A percentile compares a stretch with the other conserved stretches of the same genome.
Conservation (phyloP, 139 green algal species). For the Axilococcus clingmanii region DNA sequence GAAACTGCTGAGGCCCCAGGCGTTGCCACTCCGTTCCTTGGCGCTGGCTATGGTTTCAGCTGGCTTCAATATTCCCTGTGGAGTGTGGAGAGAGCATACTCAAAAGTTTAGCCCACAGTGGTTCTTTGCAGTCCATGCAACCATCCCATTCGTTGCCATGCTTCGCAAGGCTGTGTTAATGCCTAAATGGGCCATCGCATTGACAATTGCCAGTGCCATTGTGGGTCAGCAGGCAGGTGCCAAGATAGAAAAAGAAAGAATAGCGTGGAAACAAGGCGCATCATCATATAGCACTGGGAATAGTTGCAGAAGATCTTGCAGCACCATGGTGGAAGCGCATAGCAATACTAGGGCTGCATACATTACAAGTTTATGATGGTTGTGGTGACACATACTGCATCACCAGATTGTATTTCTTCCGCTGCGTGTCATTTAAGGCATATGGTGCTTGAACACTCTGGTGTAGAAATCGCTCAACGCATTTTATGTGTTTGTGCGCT, state of each 20-base stretch:
- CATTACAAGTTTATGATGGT: neutral
- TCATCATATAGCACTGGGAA: too few species aligned
- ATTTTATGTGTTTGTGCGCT: neutral
- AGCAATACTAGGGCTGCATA: neutral
- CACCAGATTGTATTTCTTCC: neutral
- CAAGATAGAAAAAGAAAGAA: constrained; percentile 39
- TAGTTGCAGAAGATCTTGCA: neutral
- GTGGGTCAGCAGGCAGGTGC: constrained; percentile 50
- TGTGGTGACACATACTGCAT: neutral
- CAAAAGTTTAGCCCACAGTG: constrained; percentile 76
- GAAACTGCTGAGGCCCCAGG: constrained; percentile 55
- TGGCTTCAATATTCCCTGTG: constrained; percentile 68
- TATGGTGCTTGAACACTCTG: neutral
- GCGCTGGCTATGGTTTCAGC: constrained; percentile 40
- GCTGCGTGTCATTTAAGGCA: too few species aligned
- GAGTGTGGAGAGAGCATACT: constrained; percentile 65
- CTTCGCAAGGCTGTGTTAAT: constrained; percentile 82
- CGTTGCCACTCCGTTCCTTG: constrained; percentile 12
- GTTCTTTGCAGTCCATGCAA: constrained; percentile 80
- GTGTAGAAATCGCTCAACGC: neutral
- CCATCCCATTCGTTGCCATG: constrained; percentile 79
- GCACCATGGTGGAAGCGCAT: too few species aligned
- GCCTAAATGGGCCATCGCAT: constrained; percentile 60
- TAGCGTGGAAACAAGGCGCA: constrained; percentile 5
- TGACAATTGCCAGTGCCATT: constrained; percentile 57